A percentile compares a stretch with the other conserved stretches of the same genome.
phyloP scores from a whole-genome alignment of 495 filamentous ascomycete species.

The Neurospora terricola region DNA sequence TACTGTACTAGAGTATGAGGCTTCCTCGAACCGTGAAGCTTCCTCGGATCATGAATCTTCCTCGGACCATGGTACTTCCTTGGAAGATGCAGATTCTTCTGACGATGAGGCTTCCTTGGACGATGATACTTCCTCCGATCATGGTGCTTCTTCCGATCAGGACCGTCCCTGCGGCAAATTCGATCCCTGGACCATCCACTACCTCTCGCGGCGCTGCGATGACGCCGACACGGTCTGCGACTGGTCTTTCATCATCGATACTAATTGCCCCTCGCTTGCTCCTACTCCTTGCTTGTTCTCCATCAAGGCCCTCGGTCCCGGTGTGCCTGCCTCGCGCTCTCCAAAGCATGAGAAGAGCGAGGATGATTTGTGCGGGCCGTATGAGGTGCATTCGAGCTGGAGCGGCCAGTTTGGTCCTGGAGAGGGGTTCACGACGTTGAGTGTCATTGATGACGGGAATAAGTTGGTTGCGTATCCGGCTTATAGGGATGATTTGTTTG shows the following conservation, averaged over 20 bases:
- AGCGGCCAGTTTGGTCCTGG: background rate
- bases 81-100: background rate
- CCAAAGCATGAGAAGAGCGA: background rate
- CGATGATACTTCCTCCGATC: background rate
- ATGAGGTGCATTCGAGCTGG: background rate
- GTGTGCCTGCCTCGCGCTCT: background rate
- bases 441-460: background rate
- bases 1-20: no score
- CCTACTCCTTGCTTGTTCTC: background rate
- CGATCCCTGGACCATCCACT: slow-evolving; percentile 1
- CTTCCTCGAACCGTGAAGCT: background rate
- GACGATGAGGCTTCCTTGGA: background rate
- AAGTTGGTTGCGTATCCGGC: background rate
- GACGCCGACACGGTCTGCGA: background rate
- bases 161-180: background rate
- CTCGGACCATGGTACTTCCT: background rate
- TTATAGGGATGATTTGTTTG: background rate
- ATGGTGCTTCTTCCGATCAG: no score
- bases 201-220: background rate
- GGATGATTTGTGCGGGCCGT: background rate
- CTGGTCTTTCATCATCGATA: background rate
- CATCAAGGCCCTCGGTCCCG: background rate
- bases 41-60: background rate
- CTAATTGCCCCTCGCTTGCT: background rate
- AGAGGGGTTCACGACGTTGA: background rate